Evolutionary conservation across 2,329 filamentous ascomycete genomes (phyloP), one percentile per base, ranked within the genome.

Genomic region (Coniella vitis): DNA sequence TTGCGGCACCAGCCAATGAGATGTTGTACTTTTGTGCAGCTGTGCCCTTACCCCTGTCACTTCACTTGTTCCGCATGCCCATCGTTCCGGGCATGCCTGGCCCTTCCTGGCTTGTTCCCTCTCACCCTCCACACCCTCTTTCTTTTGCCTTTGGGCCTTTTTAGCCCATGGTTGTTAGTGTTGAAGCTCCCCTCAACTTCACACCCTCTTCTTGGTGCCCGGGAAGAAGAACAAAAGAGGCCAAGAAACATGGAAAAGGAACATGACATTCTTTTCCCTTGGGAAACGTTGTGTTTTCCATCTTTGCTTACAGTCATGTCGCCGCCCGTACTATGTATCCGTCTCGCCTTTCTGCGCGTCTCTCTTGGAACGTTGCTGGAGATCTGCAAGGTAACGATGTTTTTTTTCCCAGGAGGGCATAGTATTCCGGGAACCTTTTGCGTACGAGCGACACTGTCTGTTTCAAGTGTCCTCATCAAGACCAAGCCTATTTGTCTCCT

Each of bases 51-150:
- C 36, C 44, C 35, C 34, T 42, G 9, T 21, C 38, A 20, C 47
- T 42, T 42, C 44, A 43, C 43, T 47, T 38, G 35, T 32, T 21
- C n/a, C 21, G 25, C 14, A 25, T n/a, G 14, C 38, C n/a, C 42
- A 37, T 31, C 51, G 29, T 29, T 47, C 43, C 47, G 35, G 21
- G 37, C 17, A 10, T 20, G 25, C 42, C 25, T 46, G 49, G 40
- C 44, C 47, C 51, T 44, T 48, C 40, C 51, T 50, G 51, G 51
- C 47, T 29, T 45, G 34, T 39, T 47, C 51, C 51, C 32, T 41
- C 41, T 47, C 48, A 32, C 41, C 21, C 37, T 41, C 25, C 47
- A 50, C 51, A 53, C 48, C 47, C 47, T 53, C 51, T 50, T 38
- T 21, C 29, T 29, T 29, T 29, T 29, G 25, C 25, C 10, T 10